phyloP scores from a whole-genome alignment of 2,329 filamentous ascomycete genomes.

The Aspergillus hortae region DNA sequence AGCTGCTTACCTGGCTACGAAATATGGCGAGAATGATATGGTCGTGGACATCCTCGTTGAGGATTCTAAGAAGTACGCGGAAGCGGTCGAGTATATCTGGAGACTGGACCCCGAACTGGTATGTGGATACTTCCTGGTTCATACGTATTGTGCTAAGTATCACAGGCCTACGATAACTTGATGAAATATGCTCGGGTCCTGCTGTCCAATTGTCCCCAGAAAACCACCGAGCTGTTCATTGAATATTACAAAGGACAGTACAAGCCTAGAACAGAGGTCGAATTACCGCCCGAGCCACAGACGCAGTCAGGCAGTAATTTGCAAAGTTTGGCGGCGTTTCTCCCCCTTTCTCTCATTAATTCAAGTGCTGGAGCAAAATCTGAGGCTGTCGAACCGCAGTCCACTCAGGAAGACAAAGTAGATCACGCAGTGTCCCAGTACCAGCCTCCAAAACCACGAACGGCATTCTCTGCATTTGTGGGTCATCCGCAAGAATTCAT shows the following conservation, averaged over 20 bases:
- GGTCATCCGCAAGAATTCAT: slow-evolving; percentile 92
- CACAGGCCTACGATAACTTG: slow-evolving; percentile 75
- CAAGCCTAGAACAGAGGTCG: slow-evolving; percentile 63
- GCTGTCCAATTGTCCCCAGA: slow-evolving; percentile 76
- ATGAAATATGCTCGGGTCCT: slow-evolving; percentile 95
- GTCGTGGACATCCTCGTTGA: slow-evolving; percentile 96
- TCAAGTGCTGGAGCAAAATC: slow-evolving; percentile 47
- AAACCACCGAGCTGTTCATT: slow-evolving; percentile 84
- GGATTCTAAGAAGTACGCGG: slow-evolving; percentile 83
- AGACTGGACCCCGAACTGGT: slow-evolving; percentile 74
- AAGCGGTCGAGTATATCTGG: slow-evolving; percentile 90
- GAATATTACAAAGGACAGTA: slow-evolving; percentile 92
- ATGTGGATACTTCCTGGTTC: slow-evolving; percentile 32
- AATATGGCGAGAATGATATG: slow-evolving; percentile 88
- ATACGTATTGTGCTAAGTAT: slow-evolving; percentile 29
- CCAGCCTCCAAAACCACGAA: slow-evolving; percentile 74
- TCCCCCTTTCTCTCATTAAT: slow-evolving; percentile 83
- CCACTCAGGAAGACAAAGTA: slow-evolving; percentile 19
- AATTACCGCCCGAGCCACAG: slow-evolving; percentile 46
- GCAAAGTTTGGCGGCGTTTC: slow-evolving; percentile 77
- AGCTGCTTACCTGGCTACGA: slow-evolving; percentile 89
- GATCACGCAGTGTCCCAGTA: slow-evolving; percentile 58
- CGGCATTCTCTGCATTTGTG: slow-evolving; percentile 93
- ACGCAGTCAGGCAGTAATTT: slow-evolving; percentile 66
- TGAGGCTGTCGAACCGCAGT: slow-evolving; percentile 24